These are phyloP conservation scores for Gonapodya sp. DNA, from an alignment of 192 early-diverging fungal species.

Conservation along the genomic window DNA sequence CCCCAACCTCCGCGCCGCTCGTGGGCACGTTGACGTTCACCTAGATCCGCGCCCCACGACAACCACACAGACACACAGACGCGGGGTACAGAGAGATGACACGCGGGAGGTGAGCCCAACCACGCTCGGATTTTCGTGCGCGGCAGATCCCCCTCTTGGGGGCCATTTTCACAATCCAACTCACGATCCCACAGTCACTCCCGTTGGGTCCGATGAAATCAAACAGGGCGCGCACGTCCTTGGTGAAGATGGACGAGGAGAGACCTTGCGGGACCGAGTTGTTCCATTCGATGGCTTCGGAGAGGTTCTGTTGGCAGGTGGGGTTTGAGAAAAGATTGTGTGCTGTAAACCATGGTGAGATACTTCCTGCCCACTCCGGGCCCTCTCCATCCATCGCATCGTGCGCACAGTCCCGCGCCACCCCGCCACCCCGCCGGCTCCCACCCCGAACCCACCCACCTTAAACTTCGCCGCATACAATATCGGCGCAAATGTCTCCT, in stretches of 20 bases:
- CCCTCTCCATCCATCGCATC: too few relatives aligned
- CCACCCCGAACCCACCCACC: constrained; percentile 11
- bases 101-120: too few relatives aligned
- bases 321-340: constrained; percentile 4
- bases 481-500: constrained; percentile 94
- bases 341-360: too few relatives aligned
- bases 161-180: neutral
- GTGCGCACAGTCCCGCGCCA: too few relatives aligned
- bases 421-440: too few relatives aligned
- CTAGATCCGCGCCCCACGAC: neutral
- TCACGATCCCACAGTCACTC: constrained; percentile 5
- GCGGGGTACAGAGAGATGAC: too few relatives aligned
- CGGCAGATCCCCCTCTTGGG: too few relatives aligned
- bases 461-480: constrained; percentile 69
- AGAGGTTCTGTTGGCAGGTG: constrained; percentile 35
- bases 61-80: too few relatives aligned
- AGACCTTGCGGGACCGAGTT: constrained; percentile 86
- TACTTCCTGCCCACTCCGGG: too few relatives aligned
- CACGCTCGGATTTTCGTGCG: too few relatives aligned
- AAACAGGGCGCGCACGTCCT: neutral
- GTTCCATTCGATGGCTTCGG: constrained; percentile 80
- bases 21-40: constrained; percentile 96
- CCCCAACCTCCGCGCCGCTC: constrained; percentile 94
- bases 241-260: constrained; percentile 63
- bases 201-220: neutral